These are phyloP conservation scores for Pseudogymnoascus sp. DNA, from an alignment of 2,329 filamentous ascomycete species.

Conservation along the genomic window DNA sequence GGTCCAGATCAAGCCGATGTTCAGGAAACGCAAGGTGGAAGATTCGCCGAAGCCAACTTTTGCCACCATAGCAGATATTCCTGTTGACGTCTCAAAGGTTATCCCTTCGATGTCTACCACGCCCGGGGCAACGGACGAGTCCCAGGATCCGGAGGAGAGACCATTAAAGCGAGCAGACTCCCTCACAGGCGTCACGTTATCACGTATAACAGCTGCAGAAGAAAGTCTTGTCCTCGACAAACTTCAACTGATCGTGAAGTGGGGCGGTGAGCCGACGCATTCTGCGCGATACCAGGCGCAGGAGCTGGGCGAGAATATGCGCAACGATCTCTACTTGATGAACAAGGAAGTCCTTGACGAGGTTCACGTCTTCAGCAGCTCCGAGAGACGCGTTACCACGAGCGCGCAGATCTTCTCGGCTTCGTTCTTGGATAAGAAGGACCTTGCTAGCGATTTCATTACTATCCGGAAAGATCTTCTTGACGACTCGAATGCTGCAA, in stretches of 20 bases:
- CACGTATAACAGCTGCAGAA: constrained; percentile 85
- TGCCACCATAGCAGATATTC: constrained; percentile 1
- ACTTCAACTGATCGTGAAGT: constrained; percentile 94
- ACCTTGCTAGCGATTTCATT: constrained; percentile 78
- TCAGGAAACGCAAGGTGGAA: constrained; percentile 73
- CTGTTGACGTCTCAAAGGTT: background rate
- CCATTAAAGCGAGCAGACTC: constrained; percentile 67
- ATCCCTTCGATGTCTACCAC: background rate
- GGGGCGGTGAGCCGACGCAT: constrained; percentile 96
- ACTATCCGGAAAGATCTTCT: constrained; percentile 87
- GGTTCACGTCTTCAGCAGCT: constrained; percentile 91
- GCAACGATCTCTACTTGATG: constrained; percentile 86
- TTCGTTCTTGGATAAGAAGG: constrained; percentile 79
- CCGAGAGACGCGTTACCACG: constrained; percentile 85
- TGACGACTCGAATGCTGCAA: constrained; percentile 95
- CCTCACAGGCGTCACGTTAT: constrained; percentile 81
- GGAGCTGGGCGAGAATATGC: constrained; percentile 90
- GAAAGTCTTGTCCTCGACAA: constrained; percentile 93
- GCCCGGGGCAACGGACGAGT: background rate
- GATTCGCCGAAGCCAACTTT: constrained; percentile 31
- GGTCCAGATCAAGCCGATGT: constrained; percentile 99
- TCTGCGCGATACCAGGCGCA: constrained; percentile 93
- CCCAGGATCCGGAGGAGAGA: constrained; percentile 30
- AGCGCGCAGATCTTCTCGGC: constrained; percentile 94
- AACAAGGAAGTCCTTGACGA: constrained; percentile 89